These are phyloP conservation scores for Xylaria sp. DNA, from an alignment of 2,329 filamentous ascomycete genomes.

Conservation along the genomic window DNA sequence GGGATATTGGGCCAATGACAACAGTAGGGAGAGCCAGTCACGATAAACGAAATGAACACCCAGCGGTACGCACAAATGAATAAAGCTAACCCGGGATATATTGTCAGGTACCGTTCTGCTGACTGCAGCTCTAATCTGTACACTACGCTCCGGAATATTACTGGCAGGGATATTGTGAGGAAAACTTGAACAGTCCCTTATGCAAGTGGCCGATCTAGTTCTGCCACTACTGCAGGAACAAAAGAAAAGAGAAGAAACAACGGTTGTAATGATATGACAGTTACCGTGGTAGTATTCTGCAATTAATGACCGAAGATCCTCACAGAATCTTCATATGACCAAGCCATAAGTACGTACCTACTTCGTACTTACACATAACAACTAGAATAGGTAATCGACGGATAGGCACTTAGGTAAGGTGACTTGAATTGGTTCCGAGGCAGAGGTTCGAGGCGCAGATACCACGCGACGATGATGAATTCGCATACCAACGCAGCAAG, in stretches of 20 bases:
- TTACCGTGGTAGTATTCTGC: not conserved
- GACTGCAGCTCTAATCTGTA: not conserved
- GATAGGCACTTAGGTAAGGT: not conserved
- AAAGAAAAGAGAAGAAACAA: slow-evolving; percentile 9
- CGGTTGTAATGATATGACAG: not conserved
- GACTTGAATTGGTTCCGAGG: not conserved
- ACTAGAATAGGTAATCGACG: no score
- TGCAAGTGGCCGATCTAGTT: slow-evolving; percentile 31
- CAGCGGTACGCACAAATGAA: slow-evolving; percentile 11
- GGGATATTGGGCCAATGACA: slow-evolving; percentile 27
- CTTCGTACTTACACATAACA: not conserved
- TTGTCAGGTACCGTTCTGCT: not conserved
- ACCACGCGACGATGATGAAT: slow-evolving; percentile 20
- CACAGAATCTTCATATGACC: not conserved
- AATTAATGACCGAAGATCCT: slow-evolving; percentile 8
- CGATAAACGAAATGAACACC: slow-evolving; percentile 32
- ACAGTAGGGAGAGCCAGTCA: not conserved
- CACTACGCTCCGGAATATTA: not conserved
- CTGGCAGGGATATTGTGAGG: not conserved
- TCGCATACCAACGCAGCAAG: slow-evolving; percentile 10
- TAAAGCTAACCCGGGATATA: not conserved
- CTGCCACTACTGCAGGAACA: slow-evolving; percentile 36
- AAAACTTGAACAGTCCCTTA: slow-evolving; percentile 26
- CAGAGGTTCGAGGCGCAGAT: not conserved
- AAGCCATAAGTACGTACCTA: not conserved